Conservation (phyloP, 257 asterid genomes). For the Primulina huaijiensis region DNA sequence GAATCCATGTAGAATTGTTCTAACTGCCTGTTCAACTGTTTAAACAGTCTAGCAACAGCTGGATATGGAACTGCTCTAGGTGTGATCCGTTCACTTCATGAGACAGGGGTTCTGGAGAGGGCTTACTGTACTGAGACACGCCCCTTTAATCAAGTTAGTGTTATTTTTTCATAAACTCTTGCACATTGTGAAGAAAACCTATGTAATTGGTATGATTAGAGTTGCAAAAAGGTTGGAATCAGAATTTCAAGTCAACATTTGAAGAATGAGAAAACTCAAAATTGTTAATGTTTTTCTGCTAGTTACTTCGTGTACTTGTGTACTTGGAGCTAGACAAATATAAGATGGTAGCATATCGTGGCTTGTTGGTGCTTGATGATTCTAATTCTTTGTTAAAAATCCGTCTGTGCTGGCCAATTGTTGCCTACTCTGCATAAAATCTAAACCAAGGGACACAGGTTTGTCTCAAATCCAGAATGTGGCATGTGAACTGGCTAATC, state of each 20-base stretch:
- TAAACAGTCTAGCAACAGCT: conserved; percentile 83
- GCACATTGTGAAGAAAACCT: not conserved
- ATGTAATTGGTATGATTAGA: not conserved
- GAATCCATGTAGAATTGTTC: conserved; percentile 21
- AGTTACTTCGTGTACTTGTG: not conserved
- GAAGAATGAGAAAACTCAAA: too few species aligned
- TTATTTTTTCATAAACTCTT: not conserved
- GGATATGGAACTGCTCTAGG: conserved; percentile 99
- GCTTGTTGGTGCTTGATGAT: not conserved
- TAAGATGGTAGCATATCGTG: not conserved
- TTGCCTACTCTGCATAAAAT: not conserved
- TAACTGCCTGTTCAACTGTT: conserved; percentile 23
- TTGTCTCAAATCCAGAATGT: not conserved
- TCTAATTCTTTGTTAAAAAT: not conserved
- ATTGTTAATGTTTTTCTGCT: not conserved
- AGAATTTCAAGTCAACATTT: too few species aligned
- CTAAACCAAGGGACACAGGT: not conserved
- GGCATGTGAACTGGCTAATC: not conserved
- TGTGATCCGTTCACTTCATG: conserved; percentile 85
- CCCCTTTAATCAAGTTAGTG: conserved; percentile 87
- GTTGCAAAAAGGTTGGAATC: conserved; percentile 1
- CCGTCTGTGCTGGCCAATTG: not conserved
- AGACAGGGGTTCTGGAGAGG: conserved; percentile 63
- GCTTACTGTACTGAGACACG: conserved; percentile 97
- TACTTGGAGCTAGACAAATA: not conserved